phyloP scores from a whole-genome alignment of 441 rosid species.

The Melastoma candidum region DNA sequence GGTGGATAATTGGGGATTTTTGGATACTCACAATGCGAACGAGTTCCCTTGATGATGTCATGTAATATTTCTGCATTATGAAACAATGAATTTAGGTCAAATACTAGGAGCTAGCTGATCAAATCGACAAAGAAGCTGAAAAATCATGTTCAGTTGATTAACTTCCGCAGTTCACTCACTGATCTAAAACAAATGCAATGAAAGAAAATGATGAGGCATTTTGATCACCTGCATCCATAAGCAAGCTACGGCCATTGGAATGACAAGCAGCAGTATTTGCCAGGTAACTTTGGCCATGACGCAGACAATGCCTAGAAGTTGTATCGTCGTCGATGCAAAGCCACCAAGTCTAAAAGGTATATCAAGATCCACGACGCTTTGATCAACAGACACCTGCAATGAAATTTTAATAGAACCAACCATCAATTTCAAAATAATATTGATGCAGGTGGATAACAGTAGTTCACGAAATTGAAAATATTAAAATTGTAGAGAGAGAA shows the following conservation, averaged over 20 bases:
- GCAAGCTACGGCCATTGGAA: constrained; percentile 97
- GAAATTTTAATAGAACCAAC: constrained; percentile 1
- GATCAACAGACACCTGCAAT: constrained; percentile 92
- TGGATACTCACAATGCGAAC: constrained; percentile 99
- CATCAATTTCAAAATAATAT: neutral
- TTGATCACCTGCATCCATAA: constrained; percentile 94
- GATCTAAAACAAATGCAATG: too few species aligned
- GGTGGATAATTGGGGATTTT: constrained; percentile 93
- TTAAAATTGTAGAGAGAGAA: constrained; percentile 1
- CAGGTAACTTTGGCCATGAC: constrained; percentile 97
- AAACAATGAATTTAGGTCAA: neutral
- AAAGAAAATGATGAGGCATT: too few species aligned
- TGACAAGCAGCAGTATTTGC: constrained; percentile 96
- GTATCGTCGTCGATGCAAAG: constrained; percentile 98
- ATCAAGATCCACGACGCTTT: constrained; percentile 99
- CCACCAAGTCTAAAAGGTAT: constrained; percentile 99
- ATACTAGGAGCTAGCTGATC: neutral
- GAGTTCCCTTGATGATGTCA: constrained; percentile 98
- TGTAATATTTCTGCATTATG: constrained; percentile 86
- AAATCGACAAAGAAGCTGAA: too few species aligned
- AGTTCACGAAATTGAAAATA: too few species aligned
- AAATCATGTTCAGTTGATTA: too few species aligned
- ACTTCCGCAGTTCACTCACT: too few species aligned
- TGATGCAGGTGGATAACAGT: too few species aligned
- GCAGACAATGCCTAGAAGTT: constrained; percentile 88